Evolutionary conservation across 2,329 filamentous ascomycete species (phyloP).

Genomic region (Lomentospora prolificans): DNA sequence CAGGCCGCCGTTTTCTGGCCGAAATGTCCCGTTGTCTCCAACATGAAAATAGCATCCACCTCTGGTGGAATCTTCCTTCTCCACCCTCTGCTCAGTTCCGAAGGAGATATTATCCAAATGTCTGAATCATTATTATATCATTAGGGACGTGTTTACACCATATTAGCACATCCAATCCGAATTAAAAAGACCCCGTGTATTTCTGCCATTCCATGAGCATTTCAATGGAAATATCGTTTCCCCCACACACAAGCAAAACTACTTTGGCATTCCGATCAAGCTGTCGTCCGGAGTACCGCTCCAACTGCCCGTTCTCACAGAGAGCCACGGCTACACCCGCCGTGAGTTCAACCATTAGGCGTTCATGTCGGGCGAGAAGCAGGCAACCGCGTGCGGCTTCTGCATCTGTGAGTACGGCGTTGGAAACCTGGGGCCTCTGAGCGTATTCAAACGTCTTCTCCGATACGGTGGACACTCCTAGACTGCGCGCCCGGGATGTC

Average conservation of each 20-base stretch:
- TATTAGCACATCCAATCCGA: too few relatives aligned
- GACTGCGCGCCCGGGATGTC: slow-evolving; percentile 63
- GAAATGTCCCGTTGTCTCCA: too few relatives aligned
- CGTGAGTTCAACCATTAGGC: slow-evolving; percentile 71
- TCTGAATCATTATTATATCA: too few relatives aligned
- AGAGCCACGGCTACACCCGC: slow-evolving; percentile 65
- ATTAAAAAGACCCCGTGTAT: neutral
- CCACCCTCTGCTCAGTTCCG: too few relatives aligned
- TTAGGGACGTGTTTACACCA: too few relatives aligned
- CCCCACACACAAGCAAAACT: slow-evolving; percentile 22
- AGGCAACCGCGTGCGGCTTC: slow-evolving; percentile 73
- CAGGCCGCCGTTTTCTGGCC: too few relatives aligned
- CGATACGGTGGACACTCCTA: slow-evolving; percentile 64
- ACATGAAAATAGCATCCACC: too few relatives aligned
- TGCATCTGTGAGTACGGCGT: slow-evolving; percentile 31
- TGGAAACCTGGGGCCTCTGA: slow-evolving; percentile 21
- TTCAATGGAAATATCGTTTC: slow-evolving; percentile 22
- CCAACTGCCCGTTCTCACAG: slow-evolving; percentile 17
- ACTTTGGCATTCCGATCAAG: slow-evolving; percentile 17
- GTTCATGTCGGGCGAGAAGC: slow-evolving; percentile 70
- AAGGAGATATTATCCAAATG: too few relatives aligned
- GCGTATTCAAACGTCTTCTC: slow-evolving; percentile 45
- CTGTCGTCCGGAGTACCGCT: slow-evolving; percentile 14
- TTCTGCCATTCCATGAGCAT: slow-evolving; percentile 17
- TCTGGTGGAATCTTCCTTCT: too few relatives aligned